These are phyloP conservation scores for Saksenaea vasiformis DNA, from an alignment of 371 early-diverging fungal genomes.

Conservation along the genomic window DNA sequence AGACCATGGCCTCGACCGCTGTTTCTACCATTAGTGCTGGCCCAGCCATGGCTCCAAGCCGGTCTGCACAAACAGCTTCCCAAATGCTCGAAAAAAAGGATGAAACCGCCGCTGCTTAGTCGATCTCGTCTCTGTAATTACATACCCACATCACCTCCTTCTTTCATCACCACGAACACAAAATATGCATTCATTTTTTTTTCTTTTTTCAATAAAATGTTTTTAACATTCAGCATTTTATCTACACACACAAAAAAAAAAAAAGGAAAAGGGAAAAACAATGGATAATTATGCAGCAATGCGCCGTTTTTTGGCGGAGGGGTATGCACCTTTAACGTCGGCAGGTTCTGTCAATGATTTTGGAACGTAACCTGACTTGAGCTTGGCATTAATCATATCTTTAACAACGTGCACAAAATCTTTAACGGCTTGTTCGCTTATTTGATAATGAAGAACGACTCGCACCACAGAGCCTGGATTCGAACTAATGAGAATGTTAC, in stretches of 20 bases:
- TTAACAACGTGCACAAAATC: conserved; percentile 29
- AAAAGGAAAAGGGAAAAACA: not conserved
- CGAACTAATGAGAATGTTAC: conserved; percentile 54
- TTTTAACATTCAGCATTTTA: not conserved
- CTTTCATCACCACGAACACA: not conserved
- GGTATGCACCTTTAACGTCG: not conserved
- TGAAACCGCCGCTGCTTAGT: not conserved
- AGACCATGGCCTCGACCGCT: conserved; percentile 23
- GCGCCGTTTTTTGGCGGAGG: not conserved
- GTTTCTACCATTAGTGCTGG: conserved; percentile 25
- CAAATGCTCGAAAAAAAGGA: conserved; percentile 5
- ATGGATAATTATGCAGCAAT: not conserved
- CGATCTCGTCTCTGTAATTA: not conserved
- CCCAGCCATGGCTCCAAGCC: conserved; percentile 14
- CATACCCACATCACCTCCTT: not conserved
- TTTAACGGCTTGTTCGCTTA: conserved; percentile 55
- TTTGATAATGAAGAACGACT: conserved; percentile 78
- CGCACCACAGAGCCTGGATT: conserved; percentile 48
- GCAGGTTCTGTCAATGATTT: not conserved
- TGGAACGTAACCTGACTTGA: not conserved
- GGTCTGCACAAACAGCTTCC: not conserved
- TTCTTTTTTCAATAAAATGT: not conserved
- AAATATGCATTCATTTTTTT: not conserved
- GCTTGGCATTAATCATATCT: conserved; percentile 15
- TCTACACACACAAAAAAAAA: not conserved